phyloP scores from a whole-genome alignment of 768 basidiomycete species.

The Hortiboletus campestris region DNA sequence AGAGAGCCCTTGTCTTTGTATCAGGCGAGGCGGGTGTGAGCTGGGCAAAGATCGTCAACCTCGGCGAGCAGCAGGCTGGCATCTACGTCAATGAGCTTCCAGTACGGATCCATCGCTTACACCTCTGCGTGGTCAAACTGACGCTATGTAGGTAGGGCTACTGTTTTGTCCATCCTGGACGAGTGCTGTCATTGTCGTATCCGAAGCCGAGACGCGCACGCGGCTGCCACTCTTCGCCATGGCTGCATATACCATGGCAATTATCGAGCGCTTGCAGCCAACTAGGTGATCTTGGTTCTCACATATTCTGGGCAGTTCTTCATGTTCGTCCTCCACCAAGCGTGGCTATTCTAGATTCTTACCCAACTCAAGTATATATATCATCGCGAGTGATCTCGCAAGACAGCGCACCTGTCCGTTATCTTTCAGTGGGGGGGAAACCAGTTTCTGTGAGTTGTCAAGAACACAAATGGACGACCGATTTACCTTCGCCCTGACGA shows the following conservation, averaged over 20 bases:
- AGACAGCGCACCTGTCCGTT: constrained; percentile 52
- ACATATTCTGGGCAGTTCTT: not conserved
- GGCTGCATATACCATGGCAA: constrained; percentile 43
- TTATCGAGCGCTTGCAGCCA: constrained; percentile 46
- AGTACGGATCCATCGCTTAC: constrained; percentile 31
- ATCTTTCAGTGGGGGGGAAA: constrained; percentile 37
- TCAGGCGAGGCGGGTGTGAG: constrained; percentile 44
- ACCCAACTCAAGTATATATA: constrained; percentile 50
- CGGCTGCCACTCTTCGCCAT: constrained; percentile 50
- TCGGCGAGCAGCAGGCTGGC: constrained; percentile 52
- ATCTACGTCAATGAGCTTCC: constrained; percentile 46
- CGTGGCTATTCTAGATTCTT: constrained; percentile 51
- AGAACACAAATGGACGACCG: not conserved
- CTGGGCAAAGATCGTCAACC: constrained; percentile 51
- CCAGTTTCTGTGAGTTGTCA: constrained; percentile 7
- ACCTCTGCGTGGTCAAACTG: not conserved
- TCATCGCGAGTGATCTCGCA: constrained; percentile 33
- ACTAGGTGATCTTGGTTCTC: constrained; percentile 35
- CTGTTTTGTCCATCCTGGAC: constrained; percentile 52
- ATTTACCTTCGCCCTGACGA: not conserved
- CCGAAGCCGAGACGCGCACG: constrained; percentile 45
- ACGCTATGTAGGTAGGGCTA: constrained; percentile 43
- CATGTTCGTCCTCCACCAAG: constrained; percentile 27
- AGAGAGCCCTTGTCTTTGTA: constrained; percentile 41
- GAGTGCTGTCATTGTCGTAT: constrained; percentile 45